These are phyloP conservation scores for Salisapilia sapeloensis DNA, from an alignment of 352 stramenopile genomes.

Conservation along the genomic window DNA sequence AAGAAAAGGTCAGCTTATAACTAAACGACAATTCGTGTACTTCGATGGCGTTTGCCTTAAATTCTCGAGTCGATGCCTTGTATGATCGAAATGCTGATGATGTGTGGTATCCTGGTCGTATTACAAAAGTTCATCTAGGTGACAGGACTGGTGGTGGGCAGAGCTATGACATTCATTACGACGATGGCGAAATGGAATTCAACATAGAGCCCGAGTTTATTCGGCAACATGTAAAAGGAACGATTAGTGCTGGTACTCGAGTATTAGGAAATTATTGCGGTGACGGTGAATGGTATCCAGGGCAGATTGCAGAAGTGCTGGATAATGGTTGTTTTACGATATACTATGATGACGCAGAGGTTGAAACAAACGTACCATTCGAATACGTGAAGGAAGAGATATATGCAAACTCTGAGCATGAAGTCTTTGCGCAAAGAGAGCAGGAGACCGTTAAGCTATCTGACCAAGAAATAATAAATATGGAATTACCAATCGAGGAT, in stretches of 20 bases:
- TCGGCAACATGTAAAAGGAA: constrained; percentile 32
- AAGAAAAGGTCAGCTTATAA: no score
- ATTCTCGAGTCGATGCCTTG: constrained; percentile 51
- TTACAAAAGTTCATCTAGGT: constrained; percentile 13
- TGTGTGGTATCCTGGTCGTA: constrained; percentile 53
- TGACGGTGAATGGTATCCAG: constrained; percentile 52
- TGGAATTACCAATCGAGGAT: no score
- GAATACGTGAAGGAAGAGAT: constrained; percentile 25
- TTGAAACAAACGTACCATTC: constrained; percentile 33
- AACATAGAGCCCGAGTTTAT: constrained; percentile 20
- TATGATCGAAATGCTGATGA: constrained; percentile 68
- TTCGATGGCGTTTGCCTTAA: constrained; percentile 12
- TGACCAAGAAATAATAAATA: no score
- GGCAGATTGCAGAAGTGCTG: constrained; percentile 35
- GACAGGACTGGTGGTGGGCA: constrained; percentile 2
- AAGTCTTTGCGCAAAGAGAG: background rate
- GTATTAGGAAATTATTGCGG: constrained; percentile 49
- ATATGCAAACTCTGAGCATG: background rate
- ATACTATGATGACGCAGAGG: constrained; percentile 67
- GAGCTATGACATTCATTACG: constrained; percentile 47
- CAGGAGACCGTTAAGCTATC: no score
- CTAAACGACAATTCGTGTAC: no score
- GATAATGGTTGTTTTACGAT: constrained; percentile 51
- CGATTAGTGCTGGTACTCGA: constrained; percentile 52
- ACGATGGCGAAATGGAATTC: constrained; percentile 51